These are phyloP conservation scores for Hypoxylon sp. DNA, from an alignment of 2,329 filamentous ascomycete species.

Conservation along the genomic window DNA sequence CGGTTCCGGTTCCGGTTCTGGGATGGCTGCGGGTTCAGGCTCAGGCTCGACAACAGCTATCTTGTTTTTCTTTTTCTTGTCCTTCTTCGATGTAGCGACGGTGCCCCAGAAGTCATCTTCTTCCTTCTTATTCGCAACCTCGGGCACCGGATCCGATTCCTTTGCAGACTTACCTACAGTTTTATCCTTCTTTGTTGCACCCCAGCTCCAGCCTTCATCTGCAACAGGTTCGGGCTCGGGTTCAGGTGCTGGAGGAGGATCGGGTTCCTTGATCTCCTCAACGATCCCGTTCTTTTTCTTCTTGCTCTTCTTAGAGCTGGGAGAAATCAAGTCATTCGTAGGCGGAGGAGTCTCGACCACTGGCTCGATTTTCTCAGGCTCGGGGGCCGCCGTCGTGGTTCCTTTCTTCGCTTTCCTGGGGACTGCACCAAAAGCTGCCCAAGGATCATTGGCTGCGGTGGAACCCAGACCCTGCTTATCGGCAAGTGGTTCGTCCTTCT, in stretches of 20 bases:
- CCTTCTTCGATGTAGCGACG: conserved; percentile 47
- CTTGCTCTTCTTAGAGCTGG: conserved; percentile 56
- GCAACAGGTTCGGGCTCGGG: conserved; percentile 52
- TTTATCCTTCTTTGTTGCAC: conserved; percentile 52
- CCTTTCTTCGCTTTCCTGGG: conserved; percentile 61
- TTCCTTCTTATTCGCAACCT: conserved; percentile 55
- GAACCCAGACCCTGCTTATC: conserved; percentile 48
- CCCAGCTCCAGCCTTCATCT: conserved; percentile 50
- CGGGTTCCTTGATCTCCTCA: conserved; percentile 42
- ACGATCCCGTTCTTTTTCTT: conserved; percentile 57
- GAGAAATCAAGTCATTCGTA: conserved; percentile 47
- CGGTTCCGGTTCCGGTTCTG: conserved; percentile 43
- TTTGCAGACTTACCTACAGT: conserved; percentile 51
- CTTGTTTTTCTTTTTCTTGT: conserved; percentile 59
- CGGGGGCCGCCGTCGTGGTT: conserved; percentile 45
- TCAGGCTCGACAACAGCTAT: conserved; percentile 46
- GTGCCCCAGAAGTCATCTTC: conserved; percentile 54
- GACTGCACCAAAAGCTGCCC: conserved; percentile 56
- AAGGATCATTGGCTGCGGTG: conserved; percentile 50
- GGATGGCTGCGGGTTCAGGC: conserved; percentile 25
- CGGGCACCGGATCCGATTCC: conserved; percentile 52
- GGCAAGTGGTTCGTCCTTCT: conserved; percentile 52
- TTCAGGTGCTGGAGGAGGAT: conserved; percentile 40
- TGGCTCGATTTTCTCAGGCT: conserved; percentile 43
- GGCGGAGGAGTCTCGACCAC: conserved; percentile 10